Evolutionary conservation across 768 basidiomycete genomes (phyloP), one percentile per base, ranked within the genome.

Genomic region (Termitomyces sp.): DNA sequence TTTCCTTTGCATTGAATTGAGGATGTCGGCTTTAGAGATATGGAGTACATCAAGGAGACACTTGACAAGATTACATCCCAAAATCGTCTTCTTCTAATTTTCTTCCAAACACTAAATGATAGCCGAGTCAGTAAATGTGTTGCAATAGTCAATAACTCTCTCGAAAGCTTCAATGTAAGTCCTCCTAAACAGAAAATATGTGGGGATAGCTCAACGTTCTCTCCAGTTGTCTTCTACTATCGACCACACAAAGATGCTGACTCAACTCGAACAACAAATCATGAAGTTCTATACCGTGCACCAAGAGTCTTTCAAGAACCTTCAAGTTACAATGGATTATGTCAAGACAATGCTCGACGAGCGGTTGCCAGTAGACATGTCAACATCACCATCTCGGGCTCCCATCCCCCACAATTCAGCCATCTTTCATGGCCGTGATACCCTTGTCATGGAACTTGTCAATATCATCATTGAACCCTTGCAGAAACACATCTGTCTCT

Each of bases 381-480:
- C 30, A 16, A n/a, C 16, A 20, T 1, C 32, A 5, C 30, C 7
- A 36, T 32, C 45, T 3, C 54, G 61, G 32, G 46, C 54, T 38
- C 14, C 26, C 3, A 53, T 59, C 1, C 61, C 62, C 0, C 24
- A 58, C 5, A 66, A 61, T n/a, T 59, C 66, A 5, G 28, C 36
- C 28, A 59, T 66, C 16, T 65, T 68, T 42, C 33, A 57, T 45
- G 68, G 68, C 10, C 67, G 68, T 24, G 54, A 55, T 28, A 9
- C 32, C 26, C 32, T 54, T n/a, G n/a, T 54, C 4, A 18, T 20
- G 2, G 62, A 63, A 20, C 52, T 68, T 20, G 58, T 58, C 8
- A 30, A 18, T 13, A 28, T 63, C n/a, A 33, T 68, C 22, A 53
- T 35, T 22, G 18, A 3, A 22, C 24, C 24, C 14, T 45, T 45